Evolutionary conservation across 257 asterid species (phyloP).

Genomic region (Nicotiana paniculata): DNA sequence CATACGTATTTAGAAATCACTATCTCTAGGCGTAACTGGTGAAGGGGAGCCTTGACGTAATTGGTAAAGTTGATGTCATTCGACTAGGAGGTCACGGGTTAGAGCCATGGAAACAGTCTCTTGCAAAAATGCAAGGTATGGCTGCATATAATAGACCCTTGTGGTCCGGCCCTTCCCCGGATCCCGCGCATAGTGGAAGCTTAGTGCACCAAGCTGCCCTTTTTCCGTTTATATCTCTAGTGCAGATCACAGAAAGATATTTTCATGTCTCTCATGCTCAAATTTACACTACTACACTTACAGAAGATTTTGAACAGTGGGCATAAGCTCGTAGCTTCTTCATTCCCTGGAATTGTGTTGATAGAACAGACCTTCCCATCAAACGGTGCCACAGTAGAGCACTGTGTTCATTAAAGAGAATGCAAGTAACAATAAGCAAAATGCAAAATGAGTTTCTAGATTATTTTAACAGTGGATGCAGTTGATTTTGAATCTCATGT

Average conservation of each 20-base stretch:
- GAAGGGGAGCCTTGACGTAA: too few relatives aligned
- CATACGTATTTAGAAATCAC: not conserved
- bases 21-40: not conserved
- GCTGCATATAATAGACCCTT: too few relatives aligned
- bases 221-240: too few relatives aligned
- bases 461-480: not conserved
- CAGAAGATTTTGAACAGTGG: conserved; percentile 72
- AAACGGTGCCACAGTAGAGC: conserved; percentile 93
- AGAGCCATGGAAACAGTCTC: too few relatives aligned
- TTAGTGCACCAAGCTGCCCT: too few relatives aligned
- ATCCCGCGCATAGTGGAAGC: too few relatives aligned
- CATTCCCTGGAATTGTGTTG: conserved; percentile 48
- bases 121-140: too few relatives aligned
- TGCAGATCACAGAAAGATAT: not conserved
- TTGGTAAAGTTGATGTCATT: too few relatives aligned
- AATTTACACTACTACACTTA: conserved; percentile 21
- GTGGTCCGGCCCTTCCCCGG: too few relatives aligned
- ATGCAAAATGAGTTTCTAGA: not conserved
- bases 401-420: conserved; percentile 28
- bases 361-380: conserved; percentile 66
- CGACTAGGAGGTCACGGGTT: too few relatives aligned
- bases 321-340: conserved; percentile 61
- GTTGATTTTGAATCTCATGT: not conserved
- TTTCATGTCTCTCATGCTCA: not conserved
- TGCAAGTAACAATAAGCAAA: not conserved